Base-by-base conservation (phyloP, 257 asterid genomes). In the Primulina tabacum region DNA sequence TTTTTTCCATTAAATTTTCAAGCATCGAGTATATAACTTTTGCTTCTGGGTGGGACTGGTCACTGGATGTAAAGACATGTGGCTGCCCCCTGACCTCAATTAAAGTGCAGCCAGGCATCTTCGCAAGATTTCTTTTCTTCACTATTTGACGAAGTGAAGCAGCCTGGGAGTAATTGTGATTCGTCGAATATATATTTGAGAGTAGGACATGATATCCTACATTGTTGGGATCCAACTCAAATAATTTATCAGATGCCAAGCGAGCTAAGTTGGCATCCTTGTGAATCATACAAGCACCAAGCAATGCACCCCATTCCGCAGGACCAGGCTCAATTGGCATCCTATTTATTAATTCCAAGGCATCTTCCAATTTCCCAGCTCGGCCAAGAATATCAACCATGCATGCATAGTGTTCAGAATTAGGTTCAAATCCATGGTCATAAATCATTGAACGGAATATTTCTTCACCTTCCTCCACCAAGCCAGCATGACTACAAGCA, bases 341-440 rank as follows among this genome's bases (percentile, higher is more conserved):
- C 73, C 71, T 62, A 17, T 77, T 73, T 64, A 92, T 90, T 62
- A 86, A 90, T 70, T 80, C 84, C 73, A 84, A 3, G 28, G 95
- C 97, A 35, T 81, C 81, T 47, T 84, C 79, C 70, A 92, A 65
- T 70, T 81, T 83, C 76, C 98, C 97, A 26, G 89, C 92, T 76
- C 94, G 85, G 58, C 97, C 98, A n/a, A 87, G 84, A 38, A 90
- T 85, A 83, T 90, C 97, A 20, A 90, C 96, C 97, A 88, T 85
- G 82, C 92, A 87, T 2, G 98, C 92, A 52, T 86, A 92, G 75
- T 88, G 97, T 88, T 88, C 96, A 0, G 93, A 55, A 26, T 60
- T 82, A 40, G 97, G 96, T 76, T 82, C 74, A 66, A 86, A 74
- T 35, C 82, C 81, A 72, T 87, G 87, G 66, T 79, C 79, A 20